A percentile compares a stretch with the other conserved stretches of the same genome.
phyloP scores from a whole-genome alignment of 177 flowering plant species.

The Telopea speciosissima region DNA sequence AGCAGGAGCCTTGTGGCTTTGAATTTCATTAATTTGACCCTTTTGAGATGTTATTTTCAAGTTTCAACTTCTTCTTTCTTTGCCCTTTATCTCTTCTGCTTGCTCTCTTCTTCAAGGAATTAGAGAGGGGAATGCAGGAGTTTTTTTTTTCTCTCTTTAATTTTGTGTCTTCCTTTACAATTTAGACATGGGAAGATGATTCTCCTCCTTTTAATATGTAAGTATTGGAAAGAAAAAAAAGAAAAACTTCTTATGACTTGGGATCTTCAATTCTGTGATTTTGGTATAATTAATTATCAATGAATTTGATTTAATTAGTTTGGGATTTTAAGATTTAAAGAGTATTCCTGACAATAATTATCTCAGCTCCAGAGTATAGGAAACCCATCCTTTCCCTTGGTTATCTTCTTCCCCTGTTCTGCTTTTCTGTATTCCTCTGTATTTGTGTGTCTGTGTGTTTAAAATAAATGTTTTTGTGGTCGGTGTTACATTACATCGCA shows the following conservation, averaged over 20 bases:
- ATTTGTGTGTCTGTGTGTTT: too few relatives aligned
- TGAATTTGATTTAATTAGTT: neutral
- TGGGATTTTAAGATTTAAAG: neutral
- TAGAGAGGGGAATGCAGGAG: neutral
- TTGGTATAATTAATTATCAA: neutral
- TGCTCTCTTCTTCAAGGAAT: neutral
- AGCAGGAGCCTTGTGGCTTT: constrained; percentile 34
- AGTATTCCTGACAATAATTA: neutral
- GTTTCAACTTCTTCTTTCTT: too few relatives aligned
- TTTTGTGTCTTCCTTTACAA: neutral
- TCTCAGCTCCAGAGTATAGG: too few relatives aligned
- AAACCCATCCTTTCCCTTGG: too few relatives aligned
- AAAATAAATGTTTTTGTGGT: too few relatives aligned
- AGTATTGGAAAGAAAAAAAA: neutral
- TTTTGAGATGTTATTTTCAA: neutral
- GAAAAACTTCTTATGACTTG: neutral
- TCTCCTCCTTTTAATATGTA: neutral
- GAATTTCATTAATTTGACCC: neutral
- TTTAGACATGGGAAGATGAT: neutral
- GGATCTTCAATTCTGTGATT: neutral
- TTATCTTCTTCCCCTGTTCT: too few relatives aligned
- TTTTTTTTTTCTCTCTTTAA: neutral
- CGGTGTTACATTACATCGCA: too few relatives aligned
- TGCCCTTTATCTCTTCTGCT: neutral
- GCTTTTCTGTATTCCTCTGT: too few relatives aligned